Evolutionary conservation across 495 filamentous ascomycete species (phyloP).

Genomic region (Trichoderma gamsii): DNA sequence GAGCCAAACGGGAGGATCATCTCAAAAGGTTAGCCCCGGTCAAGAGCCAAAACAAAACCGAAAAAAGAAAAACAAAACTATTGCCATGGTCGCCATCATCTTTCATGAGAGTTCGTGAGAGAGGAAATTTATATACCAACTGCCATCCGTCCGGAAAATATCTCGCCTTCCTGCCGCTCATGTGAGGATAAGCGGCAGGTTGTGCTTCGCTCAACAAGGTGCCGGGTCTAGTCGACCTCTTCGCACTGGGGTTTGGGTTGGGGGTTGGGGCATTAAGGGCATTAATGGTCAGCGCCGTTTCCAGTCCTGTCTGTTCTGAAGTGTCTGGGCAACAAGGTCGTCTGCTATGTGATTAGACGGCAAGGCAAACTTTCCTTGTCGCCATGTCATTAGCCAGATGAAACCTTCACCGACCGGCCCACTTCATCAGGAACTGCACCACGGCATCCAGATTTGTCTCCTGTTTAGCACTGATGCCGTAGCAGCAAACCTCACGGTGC

Average conservation of each 20-base stretch:
- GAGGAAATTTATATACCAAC: conserved; percentile 12
- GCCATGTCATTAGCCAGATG: neutral
- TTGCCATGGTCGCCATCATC: conserved; percentile 13
- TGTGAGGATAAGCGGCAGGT: no score
- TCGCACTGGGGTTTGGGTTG: neutral
- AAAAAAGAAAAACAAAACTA: neutral
- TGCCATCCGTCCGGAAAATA: conserved; percentile 3
- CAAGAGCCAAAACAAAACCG: neutral
- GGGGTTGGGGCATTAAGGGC: neutral
- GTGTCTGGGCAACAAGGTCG: neutral
- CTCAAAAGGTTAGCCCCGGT: neutral
- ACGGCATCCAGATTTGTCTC: conserved; percentile 98
- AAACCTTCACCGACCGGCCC: conserved; percentile 52
- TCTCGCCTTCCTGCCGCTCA: neutral
- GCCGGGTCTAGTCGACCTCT: conserved; percentile 3
- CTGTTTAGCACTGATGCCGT: conserved; percentile 96
- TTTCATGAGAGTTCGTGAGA: conserved; percentile 15
- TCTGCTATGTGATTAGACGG: neutral
- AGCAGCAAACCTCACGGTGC: conserved; percentile 94
- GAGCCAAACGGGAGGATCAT: neutral
- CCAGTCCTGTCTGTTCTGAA: neutral
- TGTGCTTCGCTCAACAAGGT: conserved; percentile 10
- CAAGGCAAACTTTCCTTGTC: neutral
- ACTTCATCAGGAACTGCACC: conserved; percentile 91
- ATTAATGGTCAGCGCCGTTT: neutral